Conservation (phyloP, 1,139 yeast species). For the Nakaseomyces kungkrabaensis region DNA sequence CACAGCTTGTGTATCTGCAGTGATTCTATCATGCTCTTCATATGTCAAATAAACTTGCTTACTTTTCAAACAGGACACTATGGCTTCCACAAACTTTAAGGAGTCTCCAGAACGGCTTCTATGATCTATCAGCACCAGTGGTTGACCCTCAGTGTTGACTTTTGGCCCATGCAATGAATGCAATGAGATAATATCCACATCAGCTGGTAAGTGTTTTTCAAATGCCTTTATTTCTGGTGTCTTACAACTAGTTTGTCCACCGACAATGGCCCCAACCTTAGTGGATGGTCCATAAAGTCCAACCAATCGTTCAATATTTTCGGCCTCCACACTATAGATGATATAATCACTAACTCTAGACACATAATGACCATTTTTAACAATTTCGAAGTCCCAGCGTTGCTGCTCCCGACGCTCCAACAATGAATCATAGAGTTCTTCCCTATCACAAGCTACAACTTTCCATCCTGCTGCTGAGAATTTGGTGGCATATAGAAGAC, state of each 20-base stretch:
- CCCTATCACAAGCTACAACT: constrained; percentile 86
- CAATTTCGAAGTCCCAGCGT: constrained; percentile 37
- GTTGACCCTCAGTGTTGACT: constrained; percentile 84
- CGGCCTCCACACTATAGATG: constrained; percentile 87
- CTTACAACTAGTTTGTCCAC: constrained; percentile 97
- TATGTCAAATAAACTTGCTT: constrained; percentile 73
- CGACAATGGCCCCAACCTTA: constrained; percentile 79
- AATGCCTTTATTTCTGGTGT: constrained; percentile 84
- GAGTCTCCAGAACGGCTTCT: constrained; percentile 46
- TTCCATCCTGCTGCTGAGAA: constrained; percentile 81
- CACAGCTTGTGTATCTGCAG: constrained; percentile 98
- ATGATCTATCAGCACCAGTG: constrained; percentile 76
- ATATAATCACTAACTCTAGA: constrained; percentile 72
- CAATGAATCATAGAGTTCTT: constrained; percentile 47
- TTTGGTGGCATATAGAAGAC: constrained; percentile 68
- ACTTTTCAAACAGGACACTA: constrained; percentile 67
- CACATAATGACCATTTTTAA: constrained; percentile 71
- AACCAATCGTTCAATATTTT: constrained; percentile 63
- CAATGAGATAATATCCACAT: constrained; percentile 72
- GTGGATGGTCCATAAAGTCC: constrained; percentile 74
- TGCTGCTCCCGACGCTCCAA: constrained; percentile 36
- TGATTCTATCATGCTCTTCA: constrained; percentile 80
- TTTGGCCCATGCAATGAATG: constrained; percentile 94
- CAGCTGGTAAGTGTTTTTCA: constrained; percentile 62
- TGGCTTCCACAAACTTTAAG: constrained; percentile 47